Base-by-base conservation (phyloP, 371 early-diverging fungal species). In the Mortierella sp. region DNA sequence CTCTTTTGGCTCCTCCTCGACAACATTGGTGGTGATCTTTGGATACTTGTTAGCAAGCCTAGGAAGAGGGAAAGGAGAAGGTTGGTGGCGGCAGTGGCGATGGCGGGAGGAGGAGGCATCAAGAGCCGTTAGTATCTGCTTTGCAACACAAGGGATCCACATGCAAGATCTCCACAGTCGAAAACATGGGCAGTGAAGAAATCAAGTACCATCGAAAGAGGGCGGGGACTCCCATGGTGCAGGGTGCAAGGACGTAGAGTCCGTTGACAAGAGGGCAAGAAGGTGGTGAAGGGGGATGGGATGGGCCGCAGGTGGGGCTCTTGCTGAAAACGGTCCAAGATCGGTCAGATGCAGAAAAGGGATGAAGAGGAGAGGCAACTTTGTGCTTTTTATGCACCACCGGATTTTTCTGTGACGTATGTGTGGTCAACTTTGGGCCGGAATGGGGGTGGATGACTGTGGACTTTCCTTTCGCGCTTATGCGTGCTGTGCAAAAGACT, bases 41-140 rank as follows among this genome's bases (percentile, higher is more conserved):
- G 98, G 97, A 81, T 98, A 99, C 87, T 96, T 97, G 70, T 89
- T 85, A 29, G 92, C 87, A 50, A 99, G 85, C 98, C 99, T 76
- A 64, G 16, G 40, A n/a, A 1, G 54, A 21, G 48, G 21, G 21
- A 24, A 45, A 25, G 59, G 17, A 40, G 29, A 40, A 3, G 31
- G 22, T 6, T 25, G 22, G 49, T 43, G 4, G n/a, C 13, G 39
- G 16, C 27, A 54, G 14, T 48, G n/a, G n/a, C n/a, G n/a, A n/a
- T 58, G 24, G 40, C 34, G 58, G 19, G 24, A 45, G 13, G 40
- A 16, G 48, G 10, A 4, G 10, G 4, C 34, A 34, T 7, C 34
- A 34, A 34, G 34, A 34, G 10, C 34, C 34, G 34, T 34, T 34
- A 34, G 34, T 34, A 10, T 7, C 4, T 34, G 34, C 4, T 10